A percentile compares a stretch with the other conserved stretches of the same genome.
These are phyloP conservation scores for Ananas comosus DNA, from an alignment of 176 grass and related monocot species.

Conservation along the genomic window DNA sequence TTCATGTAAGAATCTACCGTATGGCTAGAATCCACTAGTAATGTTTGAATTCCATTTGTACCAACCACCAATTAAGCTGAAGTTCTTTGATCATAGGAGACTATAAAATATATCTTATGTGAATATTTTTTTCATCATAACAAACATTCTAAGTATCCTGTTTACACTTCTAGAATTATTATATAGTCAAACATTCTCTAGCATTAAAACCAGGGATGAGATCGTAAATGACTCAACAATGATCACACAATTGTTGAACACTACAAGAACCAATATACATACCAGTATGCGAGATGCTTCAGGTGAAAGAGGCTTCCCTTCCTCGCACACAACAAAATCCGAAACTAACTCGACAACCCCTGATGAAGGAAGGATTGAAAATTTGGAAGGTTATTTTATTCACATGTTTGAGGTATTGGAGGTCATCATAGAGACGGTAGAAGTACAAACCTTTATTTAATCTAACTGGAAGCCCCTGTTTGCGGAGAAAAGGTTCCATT, in stretches of 20 bases:
- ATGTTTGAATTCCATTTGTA: too few relatives aligned
- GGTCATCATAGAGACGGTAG: not conserved
- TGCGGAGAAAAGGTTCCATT: slow-evolving; percentile 85
- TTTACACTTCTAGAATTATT: too few relatives aligned
- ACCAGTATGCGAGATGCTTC: slow-evolving; percentile 81
- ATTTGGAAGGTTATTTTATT: not conserved
- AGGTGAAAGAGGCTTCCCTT: slow-evolving; percentile 70
- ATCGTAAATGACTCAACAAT: not conserved
- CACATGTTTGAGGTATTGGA: not conserved
- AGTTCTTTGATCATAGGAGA: not conserved
- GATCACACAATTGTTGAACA: not conserved
- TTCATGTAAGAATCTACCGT: too few relatives aligned
- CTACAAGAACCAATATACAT: slow-evolving; percentile 11
- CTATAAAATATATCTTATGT: not conserved
- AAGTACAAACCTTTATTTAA: slow-evolving; percentile 72
- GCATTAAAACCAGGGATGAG: not conserved
- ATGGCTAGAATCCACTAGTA: too few relatives aligned
- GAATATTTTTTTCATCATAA: too few relatives aligned
- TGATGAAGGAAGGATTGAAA: slow-evolving; percentile 14
- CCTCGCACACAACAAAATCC: slow-evolving; percentile 83
- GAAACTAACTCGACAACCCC: slow-evolving; percentile 80
- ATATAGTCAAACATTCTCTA: not conserved
- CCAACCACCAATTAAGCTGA: too few relatives aligned
- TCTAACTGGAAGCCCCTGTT: slow-evolving; percentile 84
- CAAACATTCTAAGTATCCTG: too few relatives aligned